Evolutionary conservation across 805 yeast species (phyloP), one percentile per base, ranked within the genome.

Genomic region (Metschnikowia picachoensis): DNA sequence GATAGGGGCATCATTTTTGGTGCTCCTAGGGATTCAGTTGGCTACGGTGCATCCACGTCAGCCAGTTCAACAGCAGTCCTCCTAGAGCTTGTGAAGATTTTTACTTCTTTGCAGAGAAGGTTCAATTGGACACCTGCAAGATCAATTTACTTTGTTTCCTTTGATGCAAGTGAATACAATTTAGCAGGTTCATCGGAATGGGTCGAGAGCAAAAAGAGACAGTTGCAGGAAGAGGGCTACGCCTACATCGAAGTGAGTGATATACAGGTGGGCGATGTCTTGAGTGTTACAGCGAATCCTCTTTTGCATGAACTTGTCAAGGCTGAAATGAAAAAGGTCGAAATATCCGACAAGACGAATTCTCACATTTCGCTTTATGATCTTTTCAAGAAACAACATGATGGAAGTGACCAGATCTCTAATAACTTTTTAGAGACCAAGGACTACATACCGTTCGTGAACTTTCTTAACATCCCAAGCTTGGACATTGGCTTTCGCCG

Each of bases 121-220:
- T 76, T 75, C 55, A 80, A 82, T 49, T 91, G 97, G 97, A 70
- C 73, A 38, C 97, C 98, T 0, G 64, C 89, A 34, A 77, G 98
- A 61, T 75, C 91, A 3, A 82, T 91, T 12, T 83, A 84, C 58
- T 90, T 91, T 66, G 80, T 81, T 0, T 87, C 96, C 0, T 89
- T 86, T 70, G 95, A 91, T 57, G 97, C 87, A 1, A 70, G 85
- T 0, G 81, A 83, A 50, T 89, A 85, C 58, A 90, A 90, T 60
- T 68, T 75, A 53, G 96, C 94, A 0, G 98, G 98, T 0, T 74
- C 87, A n/a, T 75, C 90, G 0, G 92, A 85, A 57, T 82, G 91
- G 76, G 73, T 83, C 7, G 87, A 85, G 54, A 67, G 72, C 32
- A 75, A 76, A 46, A 61, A 68, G n/a, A 74, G 76, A 20, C 74